These are phyloP conservation scores for Fusarium secorum DNA, from an alignment of 2,329 filamentous ascomycete species.

Conservation along the genomic window DNA sequence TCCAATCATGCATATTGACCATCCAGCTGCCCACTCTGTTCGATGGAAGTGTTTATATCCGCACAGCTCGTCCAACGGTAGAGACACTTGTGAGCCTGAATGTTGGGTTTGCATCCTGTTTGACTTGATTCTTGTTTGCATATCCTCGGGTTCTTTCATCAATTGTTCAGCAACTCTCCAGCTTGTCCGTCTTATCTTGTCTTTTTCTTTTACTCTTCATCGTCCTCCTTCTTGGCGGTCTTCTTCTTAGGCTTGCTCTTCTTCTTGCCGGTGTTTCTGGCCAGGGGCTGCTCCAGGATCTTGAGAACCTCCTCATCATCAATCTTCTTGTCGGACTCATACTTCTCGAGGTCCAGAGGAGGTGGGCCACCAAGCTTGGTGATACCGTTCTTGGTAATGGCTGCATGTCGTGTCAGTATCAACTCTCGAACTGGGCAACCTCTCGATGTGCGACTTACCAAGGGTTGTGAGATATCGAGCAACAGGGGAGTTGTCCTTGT, in stretches of 20 bases:
- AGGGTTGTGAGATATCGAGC: constrained; percentile 89
- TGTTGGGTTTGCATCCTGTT: constrained; percentile 29
- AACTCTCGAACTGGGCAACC: background rate
- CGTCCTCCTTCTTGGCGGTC: constrained; percentile 59
- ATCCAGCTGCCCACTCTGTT: constrained; percentile 21
- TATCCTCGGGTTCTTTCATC: constrained; percentile 21
- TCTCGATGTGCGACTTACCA: constrained; percentile 68
- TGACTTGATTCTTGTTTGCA: constrained; percentile 19
- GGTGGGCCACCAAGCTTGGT: constrained; percentile 83
- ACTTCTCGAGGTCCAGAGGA: constrained; percentile 77
- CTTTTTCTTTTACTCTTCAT: constrained; percentile 42
- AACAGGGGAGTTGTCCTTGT: constrained; percentile 87
- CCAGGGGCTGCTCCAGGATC: constrained; percentile 88
- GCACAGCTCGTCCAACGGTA: constrained; percentile 26
- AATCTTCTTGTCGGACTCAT: constrained; percentile 98
- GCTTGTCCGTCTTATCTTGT: constrained; percentile 19
- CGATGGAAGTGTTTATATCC: constrained; percentile 15
- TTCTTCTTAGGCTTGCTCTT: constrained; percentile 88
- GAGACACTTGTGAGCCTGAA: constrained; percentile 18
- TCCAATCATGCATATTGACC: constrained; percentile 24
- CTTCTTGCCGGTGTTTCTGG: constrained; percentile 89
- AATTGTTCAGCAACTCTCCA: constrained; percentile 25
- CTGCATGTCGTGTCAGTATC: constrained; percentile 55
- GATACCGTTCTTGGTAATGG: constrained; percentile 97
- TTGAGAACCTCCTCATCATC: constrained; percentile 93